A percentile compares a stretch with the other conserved stretches of the same genome.
Evolutionary conservation across 805 yeast species (phyloP).

Genomic region (Lipomyces sp.): DNA sequence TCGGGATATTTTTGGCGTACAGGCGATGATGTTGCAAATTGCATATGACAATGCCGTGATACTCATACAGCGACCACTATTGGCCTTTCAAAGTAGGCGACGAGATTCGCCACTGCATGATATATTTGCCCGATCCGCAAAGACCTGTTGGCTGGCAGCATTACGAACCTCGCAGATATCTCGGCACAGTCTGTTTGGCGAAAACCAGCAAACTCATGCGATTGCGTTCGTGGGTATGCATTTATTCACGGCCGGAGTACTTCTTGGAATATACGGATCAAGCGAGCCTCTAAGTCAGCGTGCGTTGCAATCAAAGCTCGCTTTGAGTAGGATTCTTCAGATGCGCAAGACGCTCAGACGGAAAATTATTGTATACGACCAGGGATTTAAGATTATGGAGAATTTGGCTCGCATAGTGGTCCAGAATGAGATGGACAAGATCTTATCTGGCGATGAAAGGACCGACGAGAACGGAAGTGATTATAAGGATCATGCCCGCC

Average conservation of each 20-base stretch:
- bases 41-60: constrained; percentile 21
- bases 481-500: neutral
- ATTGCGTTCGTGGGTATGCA: constrained; percentile 18
- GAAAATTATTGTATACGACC: constrained; percentile 2
- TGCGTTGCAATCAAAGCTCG: constrained; percentile 22
- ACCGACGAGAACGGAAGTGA: neutral
- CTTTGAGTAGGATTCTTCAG: constrained; percentile 21
- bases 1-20: constrained; percentile 10
- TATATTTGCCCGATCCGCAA: constrained; percentile 10
- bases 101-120: constrained; percentile 1
- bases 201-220: constrained; percentile 13
- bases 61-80: constrained; percentile 19
- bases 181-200: constrained; percentile 8
- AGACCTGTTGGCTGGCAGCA: constrained; percentile 19
- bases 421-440: constrained; percentile 23
- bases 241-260: constrained; percentile 23
- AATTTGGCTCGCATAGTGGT: constrained; percentile 21
- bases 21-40: constrained; percentile 17
- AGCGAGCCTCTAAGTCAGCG: constrained; percentile 24
- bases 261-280: constrained; percentile 17
- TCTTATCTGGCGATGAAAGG: constrained; percentile 11
- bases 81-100: constrained; percentile 7
- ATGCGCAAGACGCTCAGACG: constrained; percentile 15
- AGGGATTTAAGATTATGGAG: constrained; percentile 15
- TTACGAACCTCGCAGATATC: constrained; percentile 17